phyloP scores from a whole-genome alignment of 2,329 filamentous ascomycete species.

The Colletotrichum tanaceti region DNA sequence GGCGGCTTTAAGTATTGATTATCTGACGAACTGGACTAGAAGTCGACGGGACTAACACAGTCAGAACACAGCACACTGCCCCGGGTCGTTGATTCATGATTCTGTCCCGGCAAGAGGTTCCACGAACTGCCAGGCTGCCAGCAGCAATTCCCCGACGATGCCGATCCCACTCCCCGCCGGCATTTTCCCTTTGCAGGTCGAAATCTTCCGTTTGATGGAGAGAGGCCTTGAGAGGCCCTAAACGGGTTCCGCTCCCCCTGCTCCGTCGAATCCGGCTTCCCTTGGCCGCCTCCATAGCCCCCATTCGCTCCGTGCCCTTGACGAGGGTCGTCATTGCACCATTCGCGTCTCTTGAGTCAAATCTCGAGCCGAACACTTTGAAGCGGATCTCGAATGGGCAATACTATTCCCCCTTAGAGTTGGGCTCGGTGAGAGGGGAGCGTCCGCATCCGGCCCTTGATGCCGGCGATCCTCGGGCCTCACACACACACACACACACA shows the following conservation, averaged over 20 bases:
- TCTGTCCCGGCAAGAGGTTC: background rate
- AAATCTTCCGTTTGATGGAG: constrained; percentile 10
- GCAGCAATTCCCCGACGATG: background rate
- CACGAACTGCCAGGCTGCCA: constrained; percentile 6
- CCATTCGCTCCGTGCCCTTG: background rate
- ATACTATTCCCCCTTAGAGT: background rate
- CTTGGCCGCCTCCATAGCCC: background rate
- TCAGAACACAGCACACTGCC: too few species aligned
- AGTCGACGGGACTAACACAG: background rate
- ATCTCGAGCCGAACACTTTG: background rate
- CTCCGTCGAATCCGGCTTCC: background rate
- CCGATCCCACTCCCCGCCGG: constrained; percentile 10
- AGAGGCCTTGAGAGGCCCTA: background rate
- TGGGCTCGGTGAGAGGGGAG: constrained; percentile 9
- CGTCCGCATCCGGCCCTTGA: background rate
- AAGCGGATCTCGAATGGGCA: background rate
- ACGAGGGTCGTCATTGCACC: background rate
- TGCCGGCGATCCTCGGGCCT: constrained; percentile 9
- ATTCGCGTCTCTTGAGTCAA: background rate
- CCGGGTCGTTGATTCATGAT: too few species aligned
- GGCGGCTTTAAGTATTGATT: constrained; percentile 36
- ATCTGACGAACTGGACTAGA: background rate
- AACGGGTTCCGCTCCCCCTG: constrained; percentile 1
- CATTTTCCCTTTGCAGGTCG: constrained; percentile 5
- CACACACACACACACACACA: too few species aligned